Base-by-base conservation (phyloP, 495 filamentous ascomycete genomes). In the Bryoglossum gracile region DNA sequence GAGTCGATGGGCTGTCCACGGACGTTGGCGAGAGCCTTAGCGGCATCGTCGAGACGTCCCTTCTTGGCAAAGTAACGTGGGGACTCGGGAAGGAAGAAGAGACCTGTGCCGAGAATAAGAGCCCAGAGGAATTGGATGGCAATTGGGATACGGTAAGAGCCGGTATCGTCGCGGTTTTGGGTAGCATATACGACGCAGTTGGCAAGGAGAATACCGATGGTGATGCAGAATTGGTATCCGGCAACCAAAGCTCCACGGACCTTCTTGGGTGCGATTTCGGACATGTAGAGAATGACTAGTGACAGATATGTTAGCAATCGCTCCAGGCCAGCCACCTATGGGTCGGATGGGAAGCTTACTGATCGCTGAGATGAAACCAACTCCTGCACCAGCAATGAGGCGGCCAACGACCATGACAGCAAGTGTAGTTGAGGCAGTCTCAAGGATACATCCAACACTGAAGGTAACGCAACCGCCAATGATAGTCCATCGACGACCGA, bases 1-100 rank as follows among this genome's bases (percentile, higher is more conserved):
- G 87, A 76, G 42, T 83, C 77, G 9, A 72, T 28, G 1, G 80
- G 75, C 38, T 89, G 70, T 39, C 81, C 73, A 46, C 87, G 85
- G 23, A 94, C 77, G 46, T 64, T 70, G 22, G 75, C 67, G 18
- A 94, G 82, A 3, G 84, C 62, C 34, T 67, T 74, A 11, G 74
- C 73, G 19, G 88, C 88, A 39, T 71, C 68, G 17, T 88, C 80
- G 46, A 79, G 66, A 30, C 76, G 66, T 19, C 78, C 82, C 24
- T 76, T 69, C 72, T 87, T 90, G 71, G 92, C 84, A 48, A 83
- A 70, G 66, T 74, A 94, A 19, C 88, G 80, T 3, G 88, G 88
- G 8, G 87, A 89, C 58, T 94, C 88, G 0, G 88, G 88, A 14
- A 94, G 79, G 13, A 89, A 35, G 28, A 82, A 61, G 72, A 92